A percentile compares a stretch with the other conserved stretches of the same genome.
Conservation (phyloP, 345 rosid genomes). For the Microthlaspi erraticum region DNA sequence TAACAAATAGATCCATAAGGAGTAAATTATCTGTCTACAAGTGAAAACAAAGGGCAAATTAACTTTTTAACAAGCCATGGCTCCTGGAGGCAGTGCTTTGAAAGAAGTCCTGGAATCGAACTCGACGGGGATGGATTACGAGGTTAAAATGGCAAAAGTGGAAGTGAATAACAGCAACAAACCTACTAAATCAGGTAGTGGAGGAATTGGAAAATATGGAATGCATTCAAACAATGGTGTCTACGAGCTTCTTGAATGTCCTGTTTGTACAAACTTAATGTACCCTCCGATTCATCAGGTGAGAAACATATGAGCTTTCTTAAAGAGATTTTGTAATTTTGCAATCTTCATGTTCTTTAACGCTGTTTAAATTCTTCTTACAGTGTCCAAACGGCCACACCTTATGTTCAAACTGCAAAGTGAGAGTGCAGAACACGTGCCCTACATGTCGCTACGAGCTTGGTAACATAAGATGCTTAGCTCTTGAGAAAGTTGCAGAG, state of each 20-base stretch:
- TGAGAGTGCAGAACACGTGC: conserved; percentile 74
- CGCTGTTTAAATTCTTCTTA: conserved; percentile 3
- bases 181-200: conserved; percentile 57
- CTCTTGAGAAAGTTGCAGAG: conserved; percentile 89
- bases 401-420: conserved; percentile 80
- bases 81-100: conserved; percentile 69
- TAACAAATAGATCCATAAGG: conserved; percentile 21
- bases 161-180: conserved; percentile 52
- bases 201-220: conserved; percentile 56
- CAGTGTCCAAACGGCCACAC: conserved; percentile 98
- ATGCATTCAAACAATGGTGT: conserved; percentile 65
- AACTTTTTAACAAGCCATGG: conserved; percentile 43
- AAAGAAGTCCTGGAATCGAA: conserved; percentile 64
- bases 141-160: conserved; percentile 49
- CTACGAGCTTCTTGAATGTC: conserved; percentile 87
- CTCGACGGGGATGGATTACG: conserved; percentile 54
- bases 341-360: conserved; percentile 13
- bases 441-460: conserved; percentile 91
- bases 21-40: conserved; percentile 9
- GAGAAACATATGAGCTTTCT: no score
- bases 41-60: neutral
- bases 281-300: conserved; percentile 86
- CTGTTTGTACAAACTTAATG: conserved; percentile 77
- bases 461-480: conserved; percentile 93
- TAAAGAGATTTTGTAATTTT: neutral